Evolutionary conservation across 768 basidiomycete species (phyloP).

Genomic region (Lactarius deliciosus): DNA sequence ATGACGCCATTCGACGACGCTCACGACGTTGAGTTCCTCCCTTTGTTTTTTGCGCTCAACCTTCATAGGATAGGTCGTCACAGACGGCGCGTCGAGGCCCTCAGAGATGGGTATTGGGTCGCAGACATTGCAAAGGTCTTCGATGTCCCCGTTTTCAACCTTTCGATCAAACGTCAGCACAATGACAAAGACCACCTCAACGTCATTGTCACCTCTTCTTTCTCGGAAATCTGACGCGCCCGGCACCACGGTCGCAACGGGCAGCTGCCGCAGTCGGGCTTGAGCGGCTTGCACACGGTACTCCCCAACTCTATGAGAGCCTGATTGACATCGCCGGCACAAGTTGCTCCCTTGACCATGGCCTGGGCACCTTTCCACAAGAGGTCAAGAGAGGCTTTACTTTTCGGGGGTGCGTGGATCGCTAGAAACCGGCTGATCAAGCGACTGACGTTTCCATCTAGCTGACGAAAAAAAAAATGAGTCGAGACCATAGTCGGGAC

Average conservation of each 20-base stretch:
- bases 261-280: conserved; percentile 72
- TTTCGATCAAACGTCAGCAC: conserved; percentile 11
- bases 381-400: conserved; percentile 71
- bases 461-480: conserved; percentile 41
- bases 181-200: not conserved
- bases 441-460: conserved; percentile 89
- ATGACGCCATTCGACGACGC: conserved; percentile 77
- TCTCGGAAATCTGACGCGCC: conserved; percentile 46
- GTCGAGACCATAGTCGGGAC: conserved; percentile 1
- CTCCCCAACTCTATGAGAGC: conserved; percentile 94
- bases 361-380: conserved; percentile 78
- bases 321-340: conserved; percentile 86
- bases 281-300: conserved; percentile 85
- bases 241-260: conserved; percentile 68
- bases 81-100: conserved; percentile 34
- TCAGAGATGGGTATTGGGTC: conserved; percentile 48
- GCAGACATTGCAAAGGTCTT: conserved; percentile 73
- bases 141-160: conserved; percentile 55
- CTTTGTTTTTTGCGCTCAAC: conserved; percentile 77
- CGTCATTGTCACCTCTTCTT: conserved; percentile 13
- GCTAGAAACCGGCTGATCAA: conserved; percentile 83
- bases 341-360: conserved; percentile 57
- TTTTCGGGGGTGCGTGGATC: conserved; percentile 77
- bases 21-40: conserved; percentile 82
- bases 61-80: conserved; percentile 87